Conservation (phyloP, 169 alveolate genomes). For the Babesia ovata region DNA sequence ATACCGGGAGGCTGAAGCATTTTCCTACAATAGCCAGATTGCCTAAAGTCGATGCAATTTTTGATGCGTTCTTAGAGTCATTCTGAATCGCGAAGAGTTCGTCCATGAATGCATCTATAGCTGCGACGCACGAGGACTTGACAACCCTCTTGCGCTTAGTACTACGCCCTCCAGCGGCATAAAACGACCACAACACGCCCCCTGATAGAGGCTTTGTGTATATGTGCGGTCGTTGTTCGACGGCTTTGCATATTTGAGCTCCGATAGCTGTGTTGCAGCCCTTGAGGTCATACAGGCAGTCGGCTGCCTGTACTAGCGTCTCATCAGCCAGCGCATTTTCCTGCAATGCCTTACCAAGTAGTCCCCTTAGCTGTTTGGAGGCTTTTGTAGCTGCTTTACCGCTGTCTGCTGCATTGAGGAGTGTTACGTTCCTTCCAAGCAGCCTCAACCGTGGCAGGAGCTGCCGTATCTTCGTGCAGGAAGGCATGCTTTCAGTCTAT, state of each 20-base stretch:
- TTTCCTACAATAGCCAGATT: constrained; percentile 48
- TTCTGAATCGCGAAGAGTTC: constrained; percentile 20
- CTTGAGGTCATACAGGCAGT: constrained; percentile 58
- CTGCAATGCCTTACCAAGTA: constrained; percentile 2
- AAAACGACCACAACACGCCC: constrained; percentile 57
- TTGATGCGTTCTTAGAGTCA: constrained; percentile 1
- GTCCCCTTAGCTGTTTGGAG: constrained; percentile 25
- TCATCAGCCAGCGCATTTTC: constrained; percentile 45
- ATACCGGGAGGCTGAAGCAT: constrained; percentile 46
- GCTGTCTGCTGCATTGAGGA: background rate
- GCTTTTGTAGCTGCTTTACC: background rate
- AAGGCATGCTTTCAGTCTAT: background rate
- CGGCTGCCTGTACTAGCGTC: constrained; percentile 44
- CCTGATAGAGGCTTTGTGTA: constrained; percentile 29
- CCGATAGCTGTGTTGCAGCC: constrained; percentile 26
- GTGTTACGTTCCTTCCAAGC: constrained; percentile 1
- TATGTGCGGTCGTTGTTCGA: constrained; percentile 37
- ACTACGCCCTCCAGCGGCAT: constrained; percentile 14
- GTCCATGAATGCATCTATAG: constrained; percentile 25
- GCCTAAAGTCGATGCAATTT: constrained; percentile 2
- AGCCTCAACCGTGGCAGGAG: constrained; percentile 31
- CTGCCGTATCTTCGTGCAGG: background rate
- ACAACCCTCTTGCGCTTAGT: constrained; percentile 39
- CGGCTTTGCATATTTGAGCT: constrained; percentile 24
- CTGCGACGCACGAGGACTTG: constrained; percentile 47